Evolutionary conservation across 2,329 filamentous ascomycete species (phyloP).

Genomic region (Cadophora gregata): DNA sequence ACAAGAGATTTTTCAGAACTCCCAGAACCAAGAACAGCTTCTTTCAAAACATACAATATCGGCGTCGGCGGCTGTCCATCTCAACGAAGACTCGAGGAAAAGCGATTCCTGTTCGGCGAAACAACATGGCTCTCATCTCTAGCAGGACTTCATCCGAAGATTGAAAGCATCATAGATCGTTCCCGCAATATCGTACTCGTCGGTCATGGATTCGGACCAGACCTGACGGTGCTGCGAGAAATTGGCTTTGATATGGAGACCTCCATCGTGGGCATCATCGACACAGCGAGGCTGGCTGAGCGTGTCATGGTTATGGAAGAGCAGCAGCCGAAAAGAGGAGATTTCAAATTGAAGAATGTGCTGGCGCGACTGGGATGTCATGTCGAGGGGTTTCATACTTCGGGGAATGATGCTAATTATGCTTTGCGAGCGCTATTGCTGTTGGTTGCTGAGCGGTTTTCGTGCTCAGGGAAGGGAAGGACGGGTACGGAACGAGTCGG

Average conservation of each 20-base stretch:
- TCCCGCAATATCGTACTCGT: neutral
- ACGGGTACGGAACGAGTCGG: neutral
- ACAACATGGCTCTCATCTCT: neutral
- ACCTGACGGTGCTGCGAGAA: neutral
- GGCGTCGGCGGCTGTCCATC: neutral
- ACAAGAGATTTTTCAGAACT: neutral
- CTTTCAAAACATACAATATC: neutral
- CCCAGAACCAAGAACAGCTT: neutral
- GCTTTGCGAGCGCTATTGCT: neutral
- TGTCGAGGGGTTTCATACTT: slow-evolving; percentile 1
- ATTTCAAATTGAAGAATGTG: slow-evolving; percentile 1
- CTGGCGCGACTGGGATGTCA: neutral
- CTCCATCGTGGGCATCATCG: neutral
- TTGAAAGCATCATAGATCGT: neutral
- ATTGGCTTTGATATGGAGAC: neutral
- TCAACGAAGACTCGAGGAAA: neutral
- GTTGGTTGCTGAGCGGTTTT: neutral
- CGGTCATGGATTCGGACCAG: neutral
- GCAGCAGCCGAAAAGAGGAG: neutral
- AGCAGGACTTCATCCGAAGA: neutral
- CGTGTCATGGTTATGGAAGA: neutral
- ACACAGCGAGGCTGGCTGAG: neutral
- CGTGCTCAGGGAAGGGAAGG: neutral
- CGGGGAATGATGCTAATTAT: neutral
- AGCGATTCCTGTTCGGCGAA: slow-evolving; percentile 2